Evolutionary conservation across 495 filamentous ascomycete genomes (phyloP).

Genomic region (Entonaema liquescens): DNA sequence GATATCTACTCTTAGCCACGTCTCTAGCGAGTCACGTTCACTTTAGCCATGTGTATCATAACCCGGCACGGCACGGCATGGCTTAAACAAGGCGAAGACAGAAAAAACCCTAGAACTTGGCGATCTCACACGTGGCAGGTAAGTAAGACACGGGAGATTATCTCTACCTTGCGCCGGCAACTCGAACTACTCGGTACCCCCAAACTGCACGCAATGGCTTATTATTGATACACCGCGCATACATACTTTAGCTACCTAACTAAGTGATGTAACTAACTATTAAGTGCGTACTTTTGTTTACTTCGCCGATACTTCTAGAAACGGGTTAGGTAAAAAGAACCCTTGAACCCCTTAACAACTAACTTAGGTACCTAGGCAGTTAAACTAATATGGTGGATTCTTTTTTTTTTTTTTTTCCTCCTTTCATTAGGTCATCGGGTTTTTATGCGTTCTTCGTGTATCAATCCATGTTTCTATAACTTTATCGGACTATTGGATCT

Average conservation of each 20-base stretch:
- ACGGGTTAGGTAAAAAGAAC: background rate
- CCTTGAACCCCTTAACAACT: background rate
- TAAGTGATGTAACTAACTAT: background rate
- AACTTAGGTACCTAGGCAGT: background rate
- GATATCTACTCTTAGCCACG: background rate
- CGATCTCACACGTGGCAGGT: conserved; percentile 41
- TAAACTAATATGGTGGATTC: background rate
- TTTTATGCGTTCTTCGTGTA: background rate
- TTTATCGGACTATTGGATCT: background rate
- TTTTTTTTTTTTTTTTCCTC: background rate
- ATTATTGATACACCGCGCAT: conserved; percentile 8
- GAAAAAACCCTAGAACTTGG: conserved; percentile 21
- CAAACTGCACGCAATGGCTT: conserved; percentile 34
- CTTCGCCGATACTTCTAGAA: background rate
- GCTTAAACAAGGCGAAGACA: background rate
- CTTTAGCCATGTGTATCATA: conserved; percentile 16
- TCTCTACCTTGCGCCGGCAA: conserved; percentile 21
- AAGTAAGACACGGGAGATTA: conserved; percentile 38
- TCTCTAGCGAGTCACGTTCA: conserved; percentile 6
- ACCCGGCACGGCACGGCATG: conserved; percentile 19
- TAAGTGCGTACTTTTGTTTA: background rate
- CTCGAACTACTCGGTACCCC: conserved; percentile 31
- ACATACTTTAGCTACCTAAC: conserved; percentile 4
- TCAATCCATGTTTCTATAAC: background rate
- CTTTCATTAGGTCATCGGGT: background rate